Base-by-base conservation (phyloP, 1,139 yeast species). In the Saccharomyces hybrid region DNA sequence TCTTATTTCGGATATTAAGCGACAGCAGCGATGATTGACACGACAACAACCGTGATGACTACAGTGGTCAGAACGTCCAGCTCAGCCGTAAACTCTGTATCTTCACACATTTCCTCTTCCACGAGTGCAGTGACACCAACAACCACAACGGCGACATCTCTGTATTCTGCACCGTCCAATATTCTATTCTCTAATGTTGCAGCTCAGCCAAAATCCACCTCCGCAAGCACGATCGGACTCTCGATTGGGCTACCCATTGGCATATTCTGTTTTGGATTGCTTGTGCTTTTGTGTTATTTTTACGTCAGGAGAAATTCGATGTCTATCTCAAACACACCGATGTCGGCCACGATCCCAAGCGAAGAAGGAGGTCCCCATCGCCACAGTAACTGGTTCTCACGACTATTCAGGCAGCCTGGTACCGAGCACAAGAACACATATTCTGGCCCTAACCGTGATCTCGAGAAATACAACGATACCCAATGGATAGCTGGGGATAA, bases 171-270 rank as follows among this genome's bases (percentile, higher is more conserved):
- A 9, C 44, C 44, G 24, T 38, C 44, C 1, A 38, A 38, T 19
- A 14, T 38, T 14, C 11, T 38, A 16, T 38, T 38, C 19, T 38
- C 44, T 16, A 38, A 38, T 38, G 44, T 38, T 16, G 44, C 44
- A 5, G 24, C 44, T 16, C 44, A 38, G 44, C 44, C 44, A n/a
- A 38, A 38, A 16, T 38, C 44, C 7, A 9, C 44, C 19, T 38
- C 44, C 9, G 29, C 48, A n/a, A 24, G 48, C n/a, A 46, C 48
- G 14, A 26, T 51, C 12, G 46, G 28, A 29, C 48, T 21, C 26
- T 60, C 69, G 9, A 62, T 69, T 19, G 72, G 71, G 1, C 55
- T 68, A 11, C 71, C 72, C 2, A 55, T 68, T 5, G 70, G 66
- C 1, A 52, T 69, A 5, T 61, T 66, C 47, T 57, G 62, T 47